Base-by-base conservation (phyloP, 31 red algal genomes). In the Odonthalia washingtoniensis region DNA sequence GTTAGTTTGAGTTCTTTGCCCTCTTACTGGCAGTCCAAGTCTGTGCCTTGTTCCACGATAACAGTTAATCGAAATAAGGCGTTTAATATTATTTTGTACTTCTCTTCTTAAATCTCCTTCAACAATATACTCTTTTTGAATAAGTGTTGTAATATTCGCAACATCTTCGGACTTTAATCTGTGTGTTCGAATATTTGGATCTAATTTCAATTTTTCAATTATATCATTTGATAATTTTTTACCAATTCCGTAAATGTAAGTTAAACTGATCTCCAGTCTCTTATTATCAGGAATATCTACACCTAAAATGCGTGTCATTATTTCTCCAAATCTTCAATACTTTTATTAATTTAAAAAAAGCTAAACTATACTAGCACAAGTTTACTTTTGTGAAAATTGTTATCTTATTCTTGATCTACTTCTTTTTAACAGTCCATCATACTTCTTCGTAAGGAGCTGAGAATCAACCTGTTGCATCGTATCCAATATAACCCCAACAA, bases 1-100 rank as follows among this genome's bases (percentile, higher is more conserved):
- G 66, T 96, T 96, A 34, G 89, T 88, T n/a, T 92, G 84, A 44
- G 94, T 96, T 9, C 89, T 84, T 70, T 96, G 94, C 16, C 94
- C 94, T 35, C 89, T 43, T 30, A 89, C 89, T 33, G 94, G 94
- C 21, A 96, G 86, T n/a, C 90, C 64, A 38, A 82, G 78, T 74
- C 77, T 44, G 81, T 96, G 94, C 14, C 89, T 44, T 35, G 35
- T 72, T 12, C 94, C 94, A 26, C 94, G 89, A 73, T 90, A 92
- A 53, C 74, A 96, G 34, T 84, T 62, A 66, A 96, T 96, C 5
- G 78, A 70, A 31, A 92, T 74, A 2, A 96, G 86, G 12, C 90
- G 85, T 27, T 92, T 67, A 30, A 67, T 33, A 35, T 67, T 67
- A 33, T 35, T 35, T 67, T 67, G 64, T 33, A 67, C 30, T 67